Conservation (phyloP, 306 rosid species). For the Elaeagnus macrophylla region DNA sequence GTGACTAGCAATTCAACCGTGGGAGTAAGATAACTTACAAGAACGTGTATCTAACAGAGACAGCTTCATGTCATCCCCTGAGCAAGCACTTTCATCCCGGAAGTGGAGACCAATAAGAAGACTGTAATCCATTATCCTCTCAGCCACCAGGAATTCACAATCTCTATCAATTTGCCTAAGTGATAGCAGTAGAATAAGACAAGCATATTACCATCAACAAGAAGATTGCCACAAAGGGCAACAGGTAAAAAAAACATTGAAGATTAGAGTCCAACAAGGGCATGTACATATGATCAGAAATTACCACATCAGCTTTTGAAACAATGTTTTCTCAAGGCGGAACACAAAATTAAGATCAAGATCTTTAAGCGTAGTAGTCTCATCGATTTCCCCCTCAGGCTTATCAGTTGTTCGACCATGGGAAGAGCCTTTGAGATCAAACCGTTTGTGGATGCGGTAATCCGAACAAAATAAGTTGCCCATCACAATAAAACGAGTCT, state of each 20-base stretch:
- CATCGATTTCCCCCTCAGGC: slow-evolving; percentile 80
- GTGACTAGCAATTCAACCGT: neutral
- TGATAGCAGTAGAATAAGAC: slow-evolving; percentile 3
- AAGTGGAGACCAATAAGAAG: slow-evolving; percentile 90
- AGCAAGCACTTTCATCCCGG: slow-evolving; percentile 46
- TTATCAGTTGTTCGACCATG: slow-evolving; percentile 85
- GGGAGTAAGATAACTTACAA: slow-evolving; percentile 33
- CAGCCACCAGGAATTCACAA: slow-evolving; percentile 86
- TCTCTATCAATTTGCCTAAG: slow-evolving; percentile 82
- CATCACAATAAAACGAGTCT: slow-evolving; percentile 99
- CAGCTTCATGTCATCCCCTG: slow-evolving; percentile 66
- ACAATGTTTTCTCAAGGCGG: slow-evolving; percentile 57
- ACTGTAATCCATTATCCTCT: slow-evolving; percentile 96
- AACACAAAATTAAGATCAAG: slow-evolving; percentile 90
- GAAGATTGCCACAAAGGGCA: neutral
- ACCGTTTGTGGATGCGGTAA: slow-evolving; percentile 82
- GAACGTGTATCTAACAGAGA: slow-evolving; percentile 75
- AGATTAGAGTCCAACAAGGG: neutral
- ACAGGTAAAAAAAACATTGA: neutral
- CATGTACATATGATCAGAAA: slow-evolving; percentile 8
- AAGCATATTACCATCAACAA: slow-evolving; percentile 15
- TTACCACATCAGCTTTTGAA: slow-evolving; percentile 63
- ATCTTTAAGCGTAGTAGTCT: slow-evolving; percentile 94
- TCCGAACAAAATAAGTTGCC: slow-evolving; percentile 97
- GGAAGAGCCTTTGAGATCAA: slow-evolving; percentile 92